A percentile compares a stretch with the other conserved stretches of the same genome.
These are phyloP conservation scores for Kodamaea anthophila DNA, from an alignment of 1,139 yeast species.

Conservation along the genomic window DNA sequence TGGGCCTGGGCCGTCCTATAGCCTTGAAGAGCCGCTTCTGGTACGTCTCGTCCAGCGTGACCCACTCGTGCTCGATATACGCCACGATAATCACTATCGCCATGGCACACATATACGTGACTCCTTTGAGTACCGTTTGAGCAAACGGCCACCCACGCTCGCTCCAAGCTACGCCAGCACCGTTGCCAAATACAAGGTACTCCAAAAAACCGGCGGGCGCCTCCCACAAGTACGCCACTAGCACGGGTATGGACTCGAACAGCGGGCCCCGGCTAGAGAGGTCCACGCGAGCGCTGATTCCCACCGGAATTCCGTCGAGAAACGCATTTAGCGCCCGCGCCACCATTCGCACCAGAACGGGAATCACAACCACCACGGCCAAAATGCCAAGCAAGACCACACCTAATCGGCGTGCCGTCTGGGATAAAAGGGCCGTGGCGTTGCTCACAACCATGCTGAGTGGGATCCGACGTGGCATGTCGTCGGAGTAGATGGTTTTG, in stretches of 20 bases:
- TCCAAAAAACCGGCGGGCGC: constrained; percentile 19
- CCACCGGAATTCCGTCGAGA: constrained; percentile 43
- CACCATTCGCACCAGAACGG: constrained; percentile 49
- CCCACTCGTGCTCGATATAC: constrained; percentile 63
- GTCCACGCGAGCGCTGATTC: constrained; percentile 12
- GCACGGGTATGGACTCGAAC: not conserved
- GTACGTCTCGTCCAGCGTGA: constrained; percentile 65
- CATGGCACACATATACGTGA: constrained; percentile 26
- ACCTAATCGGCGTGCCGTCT: constrained; percentile 15
- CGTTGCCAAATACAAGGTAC: constrained; percentile 43
- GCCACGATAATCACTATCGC: constrained; percentile 41
- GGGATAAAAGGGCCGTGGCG: constrained; percentile 6
- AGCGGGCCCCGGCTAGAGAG: constrained; percentile 7
- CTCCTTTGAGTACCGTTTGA: constrained; percentile 38
- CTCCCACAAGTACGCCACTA: not conserved
- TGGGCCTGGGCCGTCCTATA: constrained; percentile 50
- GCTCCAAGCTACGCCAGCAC: not conserved
- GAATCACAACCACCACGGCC: constrained; percentile 48
- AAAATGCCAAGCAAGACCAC: constrained; percentile 30
- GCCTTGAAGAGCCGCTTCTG: constrained; percentile 46
- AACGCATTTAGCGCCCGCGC: constrained; percentile 51
- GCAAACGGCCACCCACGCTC: constrained; percentile 18
- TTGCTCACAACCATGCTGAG: constrained; percentile 32
- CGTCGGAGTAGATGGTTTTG: constrained; percentile 61
- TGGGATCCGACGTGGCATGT: constrained; percentile 68